Percentiles rank a stretch among this genome's conserved stretches.
Conservation (phyloP, 176 grass and related monocot species). For the Rhynchospora pubera region DNA sequence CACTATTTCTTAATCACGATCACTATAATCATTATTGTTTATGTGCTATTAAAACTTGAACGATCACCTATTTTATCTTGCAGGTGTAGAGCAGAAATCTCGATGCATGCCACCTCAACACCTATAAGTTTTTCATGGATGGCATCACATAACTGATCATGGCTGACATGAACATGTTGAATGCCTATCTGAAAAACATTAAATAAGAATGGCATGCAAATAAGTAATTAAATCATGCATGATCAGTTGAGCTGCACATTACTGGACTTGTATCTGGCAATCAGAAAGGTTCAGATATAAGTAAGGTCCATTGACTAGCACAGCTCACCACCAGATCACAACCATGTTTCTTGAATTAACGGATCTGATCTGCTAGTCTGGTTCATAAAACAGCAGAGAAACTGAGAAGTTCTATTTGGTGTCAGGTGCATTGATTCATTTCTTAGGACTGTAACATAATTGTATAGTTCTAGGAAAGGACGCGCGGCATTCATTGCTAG, state of each 20-base stretch:
- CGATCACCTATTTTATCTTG: not conserved
- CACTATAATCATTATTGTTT: not conserved
- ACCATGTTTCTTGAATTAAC: no score
- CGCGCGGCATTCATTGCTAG: not conserved
- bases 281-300: not conserved
- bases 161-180: not conserved
- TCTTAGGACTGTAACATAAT: not conserved
- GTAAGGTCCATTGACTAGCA: not conserved
- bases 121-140: conserved; percentile 27
- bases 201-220: not conserved
- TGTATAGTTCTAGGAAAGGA: not conserved
- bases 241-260: not conserved
- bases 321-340: no score
- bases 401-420: not conserved
- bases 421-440: not conserved
- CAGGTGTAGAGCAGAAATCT: not conserved
- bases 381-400: not conserved
- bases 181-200: not conserved
- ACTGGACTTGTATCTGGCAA: not conserved
- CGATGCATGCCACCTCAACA: conserved; percentile 1
- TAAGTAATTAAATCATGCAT: not conserved
- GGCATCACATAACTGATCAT: conserved; percentile 40
- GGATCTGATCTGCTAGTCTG: not conserved
- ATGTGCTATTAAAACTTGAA: not conserved
- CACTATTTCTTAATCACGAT: not conserved